phyloP scores from a whole-genome alignment of 2,329 filamentous ascomycete genomes.

The Alternaria postmessia region DNA sequence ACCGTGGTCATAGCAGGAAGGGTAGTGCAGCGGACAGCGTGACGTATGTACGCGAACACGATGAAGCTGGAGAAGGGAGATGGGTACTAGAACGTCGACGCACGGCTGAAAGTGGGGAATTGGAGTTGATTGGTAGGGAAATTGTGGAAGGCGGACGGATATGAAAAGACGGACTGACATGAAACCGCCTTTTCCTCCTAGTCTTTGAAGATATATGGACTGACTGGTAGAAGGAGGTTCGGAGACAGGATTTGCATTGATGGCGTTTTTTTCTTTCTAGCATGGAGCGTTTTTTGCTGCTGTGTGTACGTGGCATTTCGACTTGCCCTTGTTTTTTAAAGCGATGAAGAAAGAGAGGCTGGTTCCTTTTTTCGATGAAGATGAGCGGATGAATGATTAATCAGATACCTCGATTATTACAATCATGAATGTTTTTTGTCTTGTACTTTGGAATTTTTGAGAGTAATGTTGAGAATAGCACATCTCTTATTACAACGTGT shows the following conservation, averaged over 20 bases:
- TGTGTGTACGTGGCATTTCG: neutral
- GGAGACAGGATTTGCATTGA: neutral
- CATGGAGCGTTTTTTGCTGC: neutral
- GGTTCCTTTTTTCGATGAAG: neutral
- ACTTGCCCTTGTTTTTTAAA: neutral
- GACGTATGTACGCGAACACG: slow-evolving; percentile 69
- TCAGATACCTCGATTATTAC: neutral
- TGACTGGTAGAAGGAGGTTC: neutral
- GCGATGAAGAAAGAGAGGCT: neutral
- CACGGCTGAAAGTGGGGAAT: slow-evolving; percentile 70
- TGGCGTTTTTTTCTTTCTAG: neutral
- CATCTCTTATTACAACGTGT: too few species aligned
- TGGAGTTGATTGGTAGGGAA: slow-evolving; percentile 71
- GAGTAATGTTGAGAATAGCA: too few species aligned
- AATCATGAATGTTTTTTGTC: neutral
- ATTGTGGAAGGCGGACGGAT: slow-evolving; percentile 65
- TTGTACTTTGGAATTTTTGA: neutral
- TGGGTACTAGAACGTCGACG: slow-evolving; percentile 76
- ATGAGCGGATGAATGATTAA: neutral
- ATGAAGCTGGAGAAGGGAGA: slow-evolving; percentile 64
- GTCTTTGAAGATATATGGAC: neutral
- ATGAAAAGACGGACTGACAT: neutral
- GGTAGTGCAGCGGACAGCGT: slow-evolving; percentile 70
- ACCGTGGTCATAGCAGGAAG: slow-evolving; percentile 47
- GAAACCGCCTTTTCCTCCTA: neutral